Evolutionary conservation across 1,284 basidiomycete genomes (phyloP).

Genomic region (Puccinia polysora): DNA sequence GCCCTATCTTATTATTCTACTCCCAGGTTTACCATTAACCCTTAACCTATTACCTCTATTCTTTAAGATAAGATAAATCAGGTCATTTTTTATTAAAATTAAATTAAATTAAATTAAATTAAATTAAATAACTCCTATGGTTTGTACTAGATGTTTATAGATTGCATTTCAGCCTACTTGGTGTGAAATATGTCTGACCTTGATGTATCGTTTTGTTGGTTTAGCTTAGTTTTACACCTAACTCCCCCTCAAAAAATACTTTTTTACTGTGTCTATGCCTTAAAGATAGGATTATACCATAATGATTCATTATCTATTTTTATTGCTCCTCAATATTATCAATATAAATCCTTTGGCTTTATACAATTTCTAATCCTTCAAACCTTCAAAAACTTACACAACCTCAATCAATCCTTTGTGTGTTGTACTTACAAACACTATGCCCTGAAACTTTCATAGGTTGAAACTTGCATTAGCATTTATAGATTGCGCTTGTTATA

Average conservation of each 20-base stretch:
- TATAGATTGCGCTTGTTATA: constrained; percentile 3
- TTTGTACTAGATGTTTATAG: too few species aligned
- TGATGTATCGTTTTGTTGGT: background rate
- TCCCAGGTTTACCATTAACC: background rate
- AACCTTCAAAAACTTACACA: constrained; percentile 2
- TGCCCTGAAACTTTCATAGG: constrained; percentile 3
- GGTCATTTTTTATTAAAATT: constrained; percentile 7
- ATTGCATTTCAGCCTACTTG: too few species aligned
- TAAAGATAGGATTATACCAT: background rate
- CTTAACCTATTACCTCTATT: background rate
- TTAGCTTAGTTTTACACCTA: constrained; percentile 4
- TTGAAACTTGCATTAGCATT: constrained; percentile 3
- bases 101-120: too few species aligned
- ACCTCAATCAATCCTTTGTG: background rate
- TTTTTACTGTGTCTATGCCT: constrained; percentile 4
- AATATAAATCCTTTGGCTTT: constrained; percentile 7
- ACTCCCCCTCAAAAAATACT: background rate
- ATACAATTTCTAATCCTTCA: background rate
- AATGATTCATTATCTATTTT: constrained; percentile 1
- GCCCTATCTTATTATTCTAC: background rate
- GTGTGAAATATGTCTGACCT: constrained; percentile 3
- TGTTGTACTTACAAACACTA: constrained; percentile 12
- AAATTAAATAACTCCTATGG: too few species aligned
- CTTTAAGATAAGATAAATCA: background rate
- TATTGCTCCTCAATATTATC: constrained; percentile 9